phyloP scores from a whole-genome alignment of 306 rosid species.

The Ormosia semicastrata region DNA sequence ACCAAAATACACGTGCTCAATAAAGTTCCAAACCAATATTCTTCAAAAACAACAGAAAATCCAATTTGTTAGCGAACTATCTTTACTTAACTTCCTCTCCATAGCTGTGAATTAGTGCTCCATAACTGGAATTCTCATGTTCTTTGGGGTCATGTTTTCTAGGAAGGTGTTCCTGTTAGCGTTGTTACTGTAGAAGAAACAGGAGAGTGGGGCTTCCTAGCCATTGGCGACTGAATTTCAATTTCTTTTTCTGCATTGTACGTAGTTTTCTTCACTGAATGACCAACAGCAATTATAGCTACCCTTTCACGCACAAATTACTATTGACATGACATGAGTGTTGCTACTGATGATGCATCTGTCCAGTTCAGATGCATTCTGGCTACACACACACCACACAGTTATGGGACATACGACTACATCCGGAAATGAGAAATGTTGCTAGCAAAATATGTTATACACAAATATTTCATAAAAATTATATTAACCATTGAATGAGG shows the following conservation, averaged over 20 bases:
- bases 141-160: constrained; percentile 39
- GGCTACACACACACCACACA: no score
- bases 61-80: neutral
- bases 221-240: constrained; percentile 17
- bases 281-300: no score
- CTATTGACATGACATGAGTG: no score
- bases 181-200: constrained; percentile 20
- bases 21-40: neutral
- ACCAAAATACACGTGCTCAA: neutral
- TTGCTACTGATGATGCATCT: no score
- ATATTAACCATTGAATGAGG: no score
- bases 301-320: no score
- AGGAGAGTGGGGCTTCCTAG: constrained; percentile 41
- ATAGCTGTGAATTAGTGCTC: no score
- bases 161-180: constrained; percentile 13
- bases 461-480: no score
- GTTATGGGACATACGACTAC: no score
- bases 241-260: neutral
- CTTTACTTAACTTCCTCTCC: neutral
- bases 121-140: constrained; percentile 17
- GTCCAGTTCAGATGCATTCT: no score
- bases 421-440: no score
- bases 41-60: neutral
- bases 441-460: no score
- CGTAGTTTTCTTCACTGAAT: constrained; percentile 6